Percentiles rank a stretch among this genome's conserved stretches.
phyloP scores from a whole-genome alignment of 768 basidiomycete genomes.

The Candolleomyces eurysporus region DNA sequence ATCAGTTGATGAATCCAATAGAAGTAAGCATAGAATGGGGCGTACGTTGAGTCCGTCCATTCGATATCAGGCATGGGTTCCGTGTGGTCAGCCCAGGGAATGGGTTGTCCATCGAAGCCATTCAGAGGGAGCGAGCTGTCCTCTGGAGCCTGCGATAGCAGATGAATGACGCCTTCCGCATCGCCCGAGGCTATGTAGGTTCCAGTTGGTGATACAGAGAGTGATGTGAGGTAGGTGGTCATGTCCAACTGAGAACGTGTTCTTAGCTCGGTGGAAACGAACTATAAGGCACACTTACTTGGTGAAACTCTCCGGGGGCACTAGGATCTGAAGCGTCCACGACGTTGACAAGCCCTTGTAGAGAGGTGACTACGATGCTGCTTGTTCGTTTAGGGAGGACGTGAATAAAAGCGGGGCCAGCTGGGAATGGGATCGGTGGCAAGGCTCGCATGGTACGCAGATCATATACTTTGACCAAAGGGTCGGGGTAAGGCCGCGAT shows the following conservation, averaged over 20 bases:
- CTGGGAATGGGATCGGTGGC: slow-evolving; percentile 83
- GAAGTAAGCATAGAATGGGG: neutral
- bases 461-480: slow-evolving; percentile 92
- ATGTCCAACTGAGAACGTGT: slow-evolving; percentile 53
- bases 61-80: slow-evolving; percentile 66
- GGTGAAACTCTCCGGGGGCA: slow-evolving; percentile 73
- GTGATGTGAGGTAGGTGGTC: slow-evolving; percentile 74
- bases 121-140: slow-evolving; percentile 71
- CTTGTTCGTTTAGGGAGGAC: slow-evolving; percentile 75
- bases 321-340: slow-evolving; percentile 76
- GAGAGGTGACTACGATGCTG: slow-evolving; percentile 71
- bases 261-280: slow-evolving; percentile 1
- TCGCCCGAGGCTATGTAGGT: slow-evolving; percentile 95
- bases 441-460: slow-evolving; percentile 79
- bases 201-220: slow-evolving; percentile 81
- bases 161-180: slow-evolving; percentile 77
- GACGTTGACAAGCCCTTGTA: slow-evolving; percentile 80
- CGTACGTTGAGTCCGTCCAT: slow-evolving; percentile 85
- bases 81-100: slow-evolving; percentile 80
- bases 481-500: slow-evolving; percentile 84
- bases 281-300: slow-evolving; percentile 44
- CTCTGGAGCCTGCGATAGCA: slow-evolving; percentile 72
- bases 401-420: slow-evolving; percentile 84
- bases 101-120: slow-evolving; percentile 82
- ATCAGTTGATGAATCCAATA: neutral